Conservation (phyloP, 805 yeast genomes). For the Teunomyces pallodes region DNA sequence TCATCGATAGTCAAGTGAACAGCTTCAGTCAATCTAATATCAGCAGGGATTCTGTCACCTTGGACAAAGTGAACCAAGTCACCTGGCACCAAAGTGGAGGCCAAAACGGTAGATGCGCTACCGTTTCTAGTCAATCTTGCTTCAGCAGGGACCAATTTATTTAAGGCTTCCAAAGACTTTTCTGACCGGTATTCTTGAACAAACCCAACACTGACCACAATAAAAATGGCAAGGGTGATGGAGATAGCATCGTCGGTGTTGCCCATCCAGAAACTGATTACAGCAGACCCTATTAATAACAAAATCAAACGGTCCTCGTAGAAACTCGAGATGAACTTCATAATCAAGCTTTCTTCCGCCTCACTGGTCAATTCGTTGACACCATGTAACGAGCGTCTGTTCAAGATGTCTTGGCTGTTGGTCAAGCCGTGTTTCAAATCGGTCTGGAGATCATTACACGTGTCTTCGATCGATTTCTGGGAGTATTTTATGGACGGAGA, state of each 20-base stretch:
- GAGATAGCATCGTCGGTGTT: conserved; percentile 94
- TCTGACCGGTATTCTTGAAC: conserved; percentile 97
- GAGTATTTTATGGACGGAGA: conserved; percentile 68
- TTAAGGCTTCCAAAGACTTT: conserved; percentile 88
- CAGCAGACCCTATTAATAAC: conserved; percentile 85
- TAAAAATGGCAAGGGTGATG: conserved; percentile 85
- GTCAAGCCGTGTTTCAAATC: conserved; percentile 59
- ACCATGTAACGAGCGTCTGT: conserved; percentile 76
- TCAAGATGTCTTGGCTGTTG: conserved; percentile 65
- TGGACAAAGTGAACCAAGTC: conserved; percentile 85
- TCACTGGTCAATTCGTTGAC: conserved; percentile 72
- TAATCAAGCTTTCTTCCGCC: conserved; percentile 70
- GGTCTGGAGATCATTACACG: conserved; percentile 61
- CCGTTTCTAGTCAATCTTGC: conserved; percentile 88
- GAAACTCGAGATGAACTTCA: conserved; percentile 76
- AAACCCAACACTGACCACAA: conserved; percentile 95
- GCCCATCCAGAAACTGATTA: conserved; percentile 86
- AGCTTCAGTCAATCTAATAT: conserved; percentile 74
- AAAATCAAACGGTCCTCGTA: conserved; percentile 89
- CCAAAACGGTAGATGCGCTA: conserved; percentile 74
- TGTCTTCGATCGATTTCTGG: conserved; percentile 61
- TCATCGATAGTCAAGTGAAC: conserved; percentile 87
- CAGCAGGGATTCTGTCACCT: conserved; percentile 98
- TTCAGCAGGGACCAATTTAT: conserved; percentile 93
- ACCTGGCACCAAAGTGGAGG: conserved; percentile 90